Conservation (phyloP, 495 filamentous ascomycete genomes). For the Umbilicaria muhlenbergii region DNA sequence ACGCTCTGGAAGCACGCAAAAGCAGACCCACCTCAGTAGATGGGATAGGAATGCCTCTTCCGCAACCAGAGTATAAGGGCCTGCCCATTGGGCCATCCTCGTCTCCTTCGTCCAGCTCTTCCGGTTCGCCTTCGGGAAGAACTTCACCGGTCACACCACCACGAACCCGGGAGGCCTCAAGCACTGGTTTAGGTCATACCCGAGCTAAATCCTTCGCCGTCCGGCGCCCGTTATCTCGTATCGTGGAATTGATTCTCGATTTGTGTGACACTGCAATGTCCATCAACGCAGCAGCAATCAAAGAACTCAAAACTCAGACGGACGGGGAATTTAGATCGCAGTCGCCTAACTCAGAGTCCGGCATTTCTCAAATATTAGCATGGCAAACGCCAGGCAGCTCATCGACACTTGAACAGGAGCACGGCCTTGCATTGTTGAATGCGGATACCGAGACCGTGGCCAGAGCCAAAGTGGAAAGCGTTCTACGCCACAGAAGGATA, state of each 20-base stretch:
- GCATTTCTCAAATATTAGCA: constrained; percentile 81
- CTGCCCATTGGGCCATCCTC: constrained; percentile 67
- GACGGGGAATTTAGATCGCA: constrained; percentile 62
- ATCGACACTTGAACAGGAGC: constrained; percentile 86
- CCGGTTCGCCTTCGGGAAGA: constrained; percentile 44
- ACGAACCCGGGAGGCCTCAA: constrained; percentile 69
- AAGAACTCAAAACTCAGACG: constrained; percentile 54
- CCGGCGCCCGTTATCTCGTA: constrained; percentile 72
- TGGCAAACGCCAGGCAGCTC: constrained; percentile 81
- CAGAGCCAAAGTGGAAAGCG: constrained; percentile 78
- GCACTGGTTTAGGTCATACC: constrained; percentile 51
- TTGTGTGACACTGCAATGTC: constrained; percentile 91
- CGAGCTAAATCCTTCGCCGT: constrained; percentile 75
- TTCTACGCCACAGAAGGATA: constrained; percentile 78
- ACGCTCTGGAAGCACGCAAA: constrained; percentile 73
- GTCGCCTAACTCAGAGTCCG: constrained; percentile 86
- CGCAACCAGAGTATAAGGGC: constrained; percentile 80
- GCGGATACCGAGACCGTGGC: constrained; percentile 74
- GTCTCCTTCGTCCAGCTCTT: constrained; percentile 43
- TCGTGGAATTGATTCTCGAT: constrained; percentile 88
- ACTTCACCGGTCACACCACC: constrained; percentile 52
- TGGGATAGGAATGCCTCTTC: constrained; percentile 24
- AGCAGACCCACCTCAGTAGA: constrained; percentile 49
- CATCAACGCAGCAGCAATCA: constrained; percentile 84
- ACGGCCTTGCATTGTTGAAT: constrained; percentile 74